A percentile compares a stretch with the other conserved stretches of the same genome.
Evolutionary conservation across 148 eudicot species (phyloP).

Genomic region (Talinum fruticosum): DNA sequence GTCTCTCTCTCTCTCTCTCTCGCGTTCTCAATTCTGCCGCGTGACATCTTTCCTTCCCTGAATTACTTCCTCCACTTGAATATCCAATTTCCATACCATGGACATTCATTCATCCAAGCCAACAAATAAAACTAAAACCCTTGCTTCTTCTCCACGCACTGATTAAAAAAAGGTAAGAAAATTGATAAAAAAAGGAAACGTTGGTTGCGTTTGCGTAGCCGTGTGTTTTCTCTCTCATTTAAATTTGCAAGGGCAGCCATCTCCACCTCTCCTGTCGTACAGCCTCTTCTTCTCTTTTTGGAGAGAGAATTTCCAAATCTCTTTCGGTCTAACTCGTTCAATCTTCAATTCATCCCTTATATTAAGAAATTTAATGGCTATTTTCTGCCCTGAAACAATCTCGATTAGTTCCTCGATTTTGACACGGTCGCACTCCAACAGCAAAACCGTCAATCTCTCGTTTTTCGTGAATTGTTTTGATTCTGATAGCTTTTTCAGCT

Average conservation of each 20-base stretch:
- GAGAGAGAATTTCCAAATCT: not conserved
- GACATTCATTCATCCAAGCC: not conserved
- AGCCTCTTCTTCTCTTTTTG: not conserved
- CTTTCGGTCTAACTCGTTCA: not conserved
- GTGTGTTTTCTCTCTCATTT: not conserved
- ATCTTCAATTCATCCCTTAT: too few relatives aligned
- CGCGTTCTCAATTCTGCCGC: not conserved
- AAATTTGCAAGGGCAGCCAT: not conserved
- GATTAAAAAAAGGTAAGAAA: not conserved
- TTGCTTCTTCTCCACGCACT: not conserved
- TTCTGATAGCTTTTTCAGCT: not conserved
- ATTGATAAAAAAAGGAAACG: not conserved
- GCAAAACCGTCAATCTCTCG: constrained; percentile 10
- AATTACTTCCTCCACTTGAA: not conserved
- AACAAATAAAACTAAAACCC: not conserved
- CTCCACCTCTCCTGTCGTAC: not conserved
- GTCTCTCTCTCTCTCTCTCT: too few relatives aligned
- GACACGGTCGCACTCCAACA: constrained; percentile 23
- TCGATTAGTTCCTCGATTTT: constrained; percentile 15
- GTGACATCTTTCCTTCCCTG: not conserved
- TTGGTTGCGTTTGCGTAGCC: not conserved
- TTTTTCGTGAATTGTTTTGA: constrained; percentile 18
- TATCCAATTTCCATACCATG: not conserved
- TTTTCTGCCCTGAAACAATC: constrained; percentile 12
- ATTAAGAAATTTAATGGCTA: constrained; percentile 28